Evolutionary conservation across 306 rosid species (phyloP).

Genomic region (Quercus engelmannii): DNA sequence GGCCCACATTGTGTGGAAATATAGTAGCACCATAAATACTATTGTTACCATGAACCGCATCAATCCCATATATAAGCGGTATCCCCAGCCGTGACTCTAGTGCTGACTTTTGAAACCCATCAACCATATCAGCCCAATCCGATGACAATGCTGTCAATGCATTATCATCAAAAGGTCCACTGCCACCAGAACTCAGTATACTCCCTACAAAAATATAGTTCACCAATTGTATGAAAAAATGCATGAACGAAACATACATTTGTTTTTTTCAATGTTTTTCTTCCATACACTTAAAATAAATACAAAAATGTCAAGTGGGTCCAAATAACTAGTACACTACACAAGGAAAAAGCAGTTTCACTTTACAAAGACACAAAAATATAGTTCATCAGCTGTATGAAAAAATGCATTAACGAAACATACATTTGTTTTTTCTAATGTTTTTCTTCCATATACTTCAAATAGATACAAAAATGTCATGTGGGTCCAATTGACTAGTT

Average conservation of each 20-base stretch:
- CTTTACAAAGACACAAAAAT: not conserved
- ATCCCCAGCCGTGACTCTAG: conserved; percentile 64
- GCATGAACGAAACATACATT: too few relatives aligned
- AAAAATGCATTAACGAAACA: not conserved
- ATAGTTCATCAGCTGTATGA: not conserved
- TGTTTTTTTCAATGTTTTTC: too few relatives aligned
- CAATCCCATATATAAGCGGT: conserved; percentile 75
- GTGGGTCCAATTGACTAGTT: too few relatives aligned
- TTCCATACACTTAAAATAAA: too few relatives aligned
- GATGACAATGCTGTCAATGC: conserved; percentile 43
- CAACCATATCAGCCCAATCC: conserved; percentile 91
- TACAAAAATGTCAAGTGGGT: too few relatives aligned
- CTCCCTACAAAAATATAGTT: conserved; percentile 45
- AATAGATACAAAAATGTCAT: too few relatives aligned
- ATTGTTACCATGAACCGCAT: conserved; percentile 93
- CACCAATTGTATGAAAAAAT: not conserved
- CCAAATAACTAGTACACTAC: too few relatives aligned
- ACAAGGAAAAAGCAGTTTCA: too few relatives aligned
- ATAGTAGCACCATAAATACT: conserved; percentile 73
- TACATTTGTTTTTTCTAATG: too few relatives aligned
- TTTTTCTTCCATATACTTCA: too few relatives aligned
- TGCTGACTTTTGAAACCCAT: conserved; percentile 61
- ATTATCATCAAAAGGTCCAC: conserved; percentile 64
- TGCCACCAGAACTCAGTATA: conserved; percentile 69
- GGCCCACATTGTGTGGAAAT: conserved; percentile 83